A percentile compares a stretch with the other conserved stretches of the same genome.
Evolutionary conservation across 2,329 filamentous ascomycete species (phyloP).

Genomic region (Onygenales sp.): DNA sequence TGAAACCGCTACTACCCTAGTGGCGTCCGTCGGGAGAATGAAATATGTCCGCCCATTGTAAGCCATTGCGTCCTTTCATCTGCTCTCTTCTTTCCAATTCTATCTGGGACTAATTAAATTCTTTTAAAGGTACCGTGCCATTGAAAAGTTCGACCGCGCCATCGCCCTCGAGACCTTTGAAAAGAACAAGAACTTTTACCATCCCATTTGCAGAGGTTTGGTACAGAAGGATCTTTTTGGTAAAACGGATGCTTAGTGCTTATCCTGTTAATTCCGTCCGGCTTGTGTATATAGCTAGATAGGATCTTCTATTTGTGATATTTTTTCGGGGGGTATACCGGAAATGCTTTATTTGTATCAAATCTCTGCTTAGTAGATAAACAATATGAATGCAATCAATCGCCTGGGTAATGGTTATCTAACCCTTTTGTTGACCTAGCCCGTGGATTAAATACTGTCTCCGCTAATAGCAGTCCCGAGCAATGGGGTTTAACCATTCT

Average conservation of each 20-base stretch:
- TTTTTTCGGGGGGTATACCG: no score
- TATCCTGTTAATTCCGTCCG: no score
- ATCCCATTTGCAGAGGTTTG: slow-evolving; percentile 82
- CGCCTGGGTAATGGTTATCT: no score
- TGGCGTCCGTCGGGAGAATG: slow-evolving; percentile 84
- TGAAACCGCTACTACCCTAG: slow-evolving; percentile 59
- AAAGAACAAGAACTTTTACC: slow-evolving; percentile 85
- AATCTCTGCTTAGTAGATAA: no score
- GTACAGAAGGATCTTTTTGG: slow-evolving; percentile 72
- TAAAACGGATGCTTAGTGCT: slow-evolving; percentile 14
- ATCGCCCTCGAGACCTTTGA: slow-evolving; percentile 75
- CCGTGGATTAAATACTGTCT: no score
- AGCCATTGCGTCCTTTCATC: slow-evolving; percentile 9
- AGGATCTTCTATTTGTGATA: no score
- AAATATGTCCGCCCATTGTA: slow-evolving; percentile 88
- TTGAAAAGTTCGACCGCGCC: slow-evolving; percentile 64
- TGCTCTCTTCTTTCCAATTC: not conserved
- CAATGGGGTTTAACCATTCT: no score
- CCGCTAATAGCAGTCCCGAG: no score
- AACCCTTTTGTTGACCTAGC: no score
- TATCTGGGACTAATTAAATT: not conserved
- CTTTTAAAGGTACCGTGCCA: slow-evolving; percentile 45
- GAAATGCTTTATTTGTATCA: no score
- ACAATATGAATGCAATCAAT: no score
- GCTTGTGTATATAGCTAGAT: not conserved